Conservation (phyloP, 78 protist genomes). For the Protostelium mycophagum region DNA sequence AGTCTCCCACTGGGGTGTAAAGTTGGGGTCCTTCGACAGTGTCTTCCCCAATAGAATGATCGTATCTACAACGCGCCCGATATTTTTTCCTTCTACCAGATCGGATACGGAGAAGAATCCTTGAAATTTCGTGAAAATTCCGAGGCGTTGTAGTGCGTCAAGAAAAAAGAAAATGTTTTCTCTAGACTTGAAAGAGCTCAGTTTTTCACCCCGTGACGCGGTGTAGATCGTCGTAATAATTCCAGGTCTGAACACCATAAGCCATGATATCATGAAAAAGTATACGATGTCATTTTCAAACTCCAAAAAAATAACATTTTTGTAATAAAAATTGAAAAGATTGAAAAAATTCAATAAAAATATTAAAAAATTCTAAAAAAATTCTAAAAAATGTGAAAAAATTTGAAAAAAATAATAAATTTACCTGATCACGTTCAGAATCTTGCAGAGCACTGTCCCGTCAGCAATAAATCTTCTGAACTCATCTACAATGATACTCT, state of each 20-base stretch:
- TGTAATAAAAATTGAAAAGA: too few relatives aligned
- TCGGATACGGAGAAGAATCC: not conserved
- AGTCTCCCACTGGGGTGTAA: not conserved
- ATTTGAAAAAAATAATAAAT: too few relatives aligned
- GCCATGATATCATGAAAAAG: too few relatives aligned
- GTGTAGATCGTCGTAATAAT: not conserved
- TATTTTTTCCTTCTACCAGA: not conserved
- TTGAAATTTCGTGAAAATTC: not conserved
- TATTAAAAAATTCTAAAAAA: too few relatives aligned
- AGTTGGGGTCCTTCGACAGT: not conserved
- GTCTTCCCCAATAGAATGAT: not conserved
- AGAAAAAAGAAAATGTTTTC: not conserved
- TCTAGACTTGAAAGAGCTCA: not conserved
- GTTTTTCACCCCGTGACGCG: not conserved
- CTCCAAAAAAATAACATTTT: too few relatives aligned
- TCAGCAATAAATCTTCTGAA: not conserved
- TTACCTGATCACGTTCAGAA: not conserved
- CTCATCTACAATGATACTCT: not conserved
- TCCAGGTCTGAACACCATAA: not conserved
- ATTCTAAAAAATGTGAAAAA: too few relatives aligned
- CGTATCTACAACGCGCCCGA: not conserved
- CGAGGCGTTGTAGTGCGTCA: not conserved
- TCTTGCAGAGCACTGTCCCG: not conserved
- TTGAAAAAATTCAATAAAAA: too few relatives aligned
- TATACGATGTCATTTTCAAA: not conserved